phyloP scores from a whole-genome alignment of 208 protist species.

The Angomonas deanei region DNA sequence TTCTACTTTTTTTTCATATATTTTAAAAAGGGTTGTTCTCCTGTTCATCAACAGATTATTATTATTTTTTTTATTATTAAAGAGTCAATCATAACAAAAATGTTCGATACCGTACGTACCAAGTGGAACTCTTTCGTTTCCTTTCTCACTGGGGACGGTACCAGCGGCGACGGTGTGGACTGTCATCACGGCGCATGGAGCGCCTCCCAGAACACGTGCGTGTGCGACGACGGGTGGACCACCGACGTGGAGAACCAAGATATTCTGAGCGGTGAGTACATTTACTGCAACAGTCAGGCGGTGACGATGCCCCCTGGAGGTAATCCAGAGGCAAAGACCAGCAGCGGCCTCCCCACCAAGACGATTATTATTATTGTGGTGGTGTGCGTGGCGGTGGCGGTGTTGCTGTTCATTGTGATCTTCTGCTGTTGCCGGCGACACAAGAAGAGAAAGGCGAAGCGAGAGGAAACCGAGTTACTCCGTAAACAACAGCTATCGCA shows the following conservation, averaged over 20 bases:
- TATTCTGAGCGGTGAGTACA: slow-evolving; percentile 6
- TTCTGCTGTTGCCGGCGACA: slow-evolving; percentile 12
- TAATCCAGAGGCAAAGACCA: background rate
- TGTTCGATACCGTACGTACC: background rate
- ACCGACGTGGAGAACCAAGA: slow-evolving; percentile 21
- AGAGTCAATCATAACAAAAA: background rate
- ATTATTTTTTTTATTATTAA: background rate
- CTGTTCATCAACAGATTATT: background rate
- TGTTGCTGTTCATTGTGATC: slow-evolving; percentile 1
- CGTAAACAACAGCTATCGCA: background rate
- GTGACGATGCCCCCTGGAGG: slow-evolving; percentile 1
- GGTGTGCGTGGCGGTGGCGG: background rate
- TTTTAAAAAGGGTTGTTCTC: background rate
- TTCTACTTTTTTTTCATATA: slow-evolving; percentile 4
- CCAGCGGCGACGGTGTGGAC: background rate
- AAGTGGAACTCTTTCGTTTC: background rate
- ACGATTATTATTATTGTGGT: slow-evolving; percentile 9
- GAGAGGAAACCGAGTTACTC: slow-evolving; percentile 7
- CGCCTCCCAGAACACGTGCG: slow-evolving; percentile 9
- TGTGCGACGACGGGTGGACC: slow-evolving; percentile 24
- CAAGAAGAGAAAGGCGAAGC: background rate
- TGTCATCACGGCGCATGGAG: slow-evolving; percentile 38
- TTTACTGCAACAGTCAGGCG: slow-evolving; percentile 22
- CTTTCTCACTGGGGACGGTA: background rate
- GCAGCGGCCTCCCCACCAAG: background rate